Conservation (phyloP, 176 grass and related monocot species). For the Lolium rigidum region DNA sequence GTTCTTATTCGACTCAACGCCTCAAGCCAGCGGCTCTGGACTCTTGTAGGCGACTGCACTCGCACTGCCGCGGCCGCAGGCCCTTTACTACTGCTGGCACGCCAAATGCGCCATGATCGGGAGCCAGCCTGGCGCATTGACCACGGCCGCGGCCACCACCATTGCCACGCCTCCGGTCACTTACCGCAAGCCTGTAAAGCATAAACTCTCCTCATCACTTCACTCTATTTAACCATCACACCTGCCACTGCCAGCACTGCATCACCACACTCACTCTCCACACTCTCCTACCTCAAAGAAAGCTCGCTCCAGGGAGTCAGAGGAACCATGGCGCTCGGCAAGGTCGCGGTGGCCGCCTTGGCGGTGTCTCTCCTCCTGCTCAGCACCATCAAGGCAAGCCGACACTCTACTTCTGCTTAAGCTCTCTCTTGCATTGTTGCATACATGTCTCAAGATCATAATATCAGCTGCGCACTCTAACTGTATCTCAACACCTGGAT, state of each 20-base stretch:
- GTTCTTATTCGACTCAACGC: no score
- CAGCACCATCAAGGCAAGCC: conserved; percentile 51
- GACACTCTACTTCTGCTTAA: not conserved
- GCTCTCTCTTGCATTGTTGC: not conserved
- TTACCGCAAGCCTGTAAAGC: not conserved
- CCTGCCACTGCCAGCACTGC: not conserved
- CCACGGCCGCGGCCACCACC: conserved; percentile 1
- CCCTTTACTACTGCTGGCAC: not conserved
- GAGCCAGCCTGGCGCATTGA: conserved; percentile 53
- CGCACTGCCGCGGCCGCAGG: not conserved
- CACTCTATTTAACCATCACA: conserved; percentile 47
- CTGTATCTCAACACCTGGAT: not conserved
- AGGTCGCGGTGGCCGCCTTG: conserved; percentile 40
- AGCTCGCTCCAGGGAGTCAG: not conserved
- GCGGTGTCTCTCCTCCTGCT: conserved; percentile 57
- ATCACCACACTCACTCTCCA: not conserved
- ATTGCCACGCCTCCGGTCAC: not conserved
- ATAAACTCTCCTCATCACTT: not conserved
- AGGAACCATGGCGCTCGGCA: conserved; percentile 54
- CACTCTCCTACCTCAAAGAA: conserved; percentile 24
- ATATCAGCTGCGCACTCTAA: not conserved
- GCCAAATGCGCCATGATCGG: not conserved
- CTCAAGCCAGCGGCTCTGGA: no score
- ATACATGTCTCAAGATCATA: not conserved
- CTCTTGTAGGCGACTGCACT: no score